These are phyloP conservation scores for Benincasa hispida DNA, from an alignment of 306 rosid species.

Conservation along the genomic window DNA sequence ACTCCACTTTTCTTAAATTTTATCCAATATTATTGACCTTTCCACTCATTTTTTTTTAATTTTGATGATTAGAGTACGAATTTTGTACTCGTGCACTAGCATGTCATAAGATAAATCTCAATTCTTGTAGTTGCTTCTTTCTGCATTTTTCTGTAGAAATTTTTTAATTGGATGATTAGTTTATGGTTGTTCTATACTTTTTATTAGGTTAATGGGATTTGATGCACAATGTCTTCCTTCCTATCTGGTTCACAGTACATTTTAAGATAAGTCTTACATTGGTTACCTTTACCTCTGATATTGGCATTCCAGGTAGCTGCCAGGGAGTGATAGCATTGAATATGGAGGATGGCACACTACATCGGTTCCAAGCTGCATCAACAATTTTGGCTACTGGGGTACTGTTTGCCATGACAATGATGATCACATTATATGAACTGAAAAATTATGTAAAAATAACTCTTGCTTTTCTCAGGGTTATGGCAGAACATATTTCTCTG, in stretches of 20 bases:
- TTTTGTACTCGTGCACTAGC: not conserved
- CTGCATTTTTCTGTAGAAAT: not conserved
- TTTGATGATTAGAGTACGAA: not conserved
- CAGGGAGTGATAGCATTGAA: conserved; percentile 90
- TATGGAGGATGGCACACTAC: conserved; percentile 87
- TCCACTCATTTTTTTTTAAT: not conserved
- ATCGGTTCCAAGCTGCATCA: conserved; percentile 76
- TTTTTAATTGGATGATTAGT: not conserved
- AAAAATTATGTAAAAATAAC: not conserved
- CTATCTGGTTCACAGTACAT: not conserved
- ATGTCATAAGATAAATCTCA: not conserved
- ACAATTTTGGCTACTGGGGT: conserved; percentile 97
- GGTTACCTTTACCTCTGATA: not conserved
- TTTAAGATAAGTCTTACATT: not conserved
- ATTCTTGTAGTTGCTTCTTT: not conserved
- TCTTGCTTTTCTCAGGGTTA: conserved; percentile 48
- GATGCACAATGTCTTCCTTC: not conserved
- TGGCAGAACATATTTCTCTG: conserved; percentile 86
- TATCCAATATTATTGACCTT: not conserved
- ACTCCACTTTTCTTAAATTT: not conserved
- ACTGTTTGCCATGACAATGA: not conserved
- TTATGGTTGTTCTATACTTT: not conserved
- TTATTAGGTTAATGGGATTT: not conserved
- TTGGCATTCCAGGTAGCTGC: conserved; percentile 54
- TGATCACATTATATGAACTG: not conserved